A percentile compares a stretch with the other conserved stretches of the same genome.
These are phyloP conservation scores for Leccinum boreale DNA, from an alignment of 768 basidiomycete genomes.

Conservation along the genomic window DNA sequence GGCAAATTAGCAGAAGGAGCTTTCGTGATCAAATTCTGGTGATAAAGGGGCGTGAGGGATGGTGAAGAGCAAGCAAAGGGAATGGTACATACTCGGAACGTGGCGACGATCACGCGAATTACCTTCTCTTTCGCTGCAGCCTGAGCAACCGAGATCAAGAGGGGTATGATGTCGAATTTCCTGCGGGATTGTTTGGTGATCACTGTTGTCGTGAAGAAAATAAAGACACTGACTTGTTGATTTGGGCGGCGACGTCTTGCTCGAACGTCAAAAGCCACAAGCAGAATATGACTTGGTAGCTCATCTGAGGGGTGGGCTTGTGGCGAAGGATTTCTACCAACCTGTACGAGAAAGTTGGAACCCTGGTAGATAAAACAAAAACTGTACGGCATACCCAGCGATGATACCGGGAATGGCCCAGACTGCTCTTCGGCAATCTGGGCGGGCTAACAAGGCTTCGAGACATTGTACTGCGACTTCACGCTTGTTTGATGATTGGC, in stretches of 20 bases:
- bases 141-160: slow-evolving; percentile 81
- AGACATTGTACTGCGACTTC: slow-evolving; percentile 92
- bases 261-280: slow-evolving; percentile 96
- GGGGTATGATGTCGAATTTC: slow-evolving; percentile 85
- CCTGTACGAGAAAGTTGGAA: slow-evolving; percentile 37
- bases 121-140: slow-evolving; percentile 96
- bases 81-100: slow-evolving; percentile 65
- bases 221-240: slow-evolving; percentile 67
- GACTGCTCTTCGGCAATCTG: slow-evolving; percentile 73
- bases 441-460: slow-evolving; percentile 78
- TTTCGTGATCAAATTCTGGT: slow-evolving; percentile 83
- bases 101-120: slow-evolving; percentile 87
- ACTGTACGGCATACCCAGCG: slow-evolving; percentile 47
- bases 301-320: slow-evolving; percentile 88
- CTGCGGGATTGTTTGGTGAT: slow-evolving; percentile 39
- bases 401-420: slow-evolving; percentile 74
- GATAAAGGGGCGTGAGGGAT: slow-evolving; percentile 2
- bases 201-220: not conserved
- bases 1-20: slow-evolving; percentile 88
- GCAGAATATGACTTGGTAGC: slow-evolving; percentile 90
- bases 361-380: not conserved
- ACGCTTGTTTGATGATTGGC: slow-evolving; percentile 60
- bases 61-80: not conserved
- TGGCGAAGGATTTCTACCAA: slow-evolving; percentile 80
- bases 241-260: slow-evolving; percentile 73